phyloP scores from a whole-genome alignment of 257 asterid genomes.

The Scutellaria galericulata region DNA sequence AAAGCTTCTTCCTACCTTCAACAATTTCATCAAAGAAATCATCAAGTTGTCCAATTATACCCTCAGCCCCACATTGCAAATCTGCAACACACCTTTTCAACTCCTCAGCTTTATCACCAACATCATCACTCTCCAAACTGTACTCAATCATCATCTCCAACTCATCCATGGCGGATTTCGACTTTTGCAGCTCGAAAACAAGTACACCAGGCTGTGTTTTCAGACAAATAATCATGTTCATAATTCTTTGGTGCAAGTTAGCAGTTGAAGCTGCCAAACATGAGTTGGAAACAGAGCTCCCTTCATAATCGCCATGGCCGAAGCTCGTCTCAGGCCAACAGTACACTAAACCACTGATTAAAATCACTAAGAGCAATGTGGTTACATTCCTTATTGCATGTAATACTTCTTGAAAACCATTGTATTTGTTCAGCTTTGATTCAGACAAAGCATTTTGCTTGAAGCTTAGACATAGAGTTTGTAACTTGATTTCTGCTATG shows the following conservation, averaged over 20 bases:
- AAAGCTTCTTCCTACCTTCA: conserved; percentile 78
- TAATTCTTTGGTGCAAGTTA: conserved; percentile 62
- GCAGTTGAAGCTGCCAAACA: conserved; percentile 55
- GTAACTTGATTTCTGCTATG: conserved; percentile 61
- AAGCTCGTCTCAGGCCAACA: conserved; percentile 70
- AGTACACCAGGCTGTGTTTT: conserved; percentile 60
- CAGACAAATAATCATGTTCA: conserved; percentile 39
- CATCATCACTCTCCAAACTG: conserved; percentile 37
- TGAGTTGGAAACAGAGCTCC: conserved; percentile 42
- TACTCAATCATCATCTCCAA: conserved; percentile 43
- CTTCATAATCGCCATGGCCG: conserved; percentile 45
- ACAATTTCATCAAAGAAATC: conserved; percentile 91
- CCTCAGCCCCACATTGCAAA: conserved; percentile 73
- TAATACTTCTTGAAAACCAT: conserved; percentile 72
- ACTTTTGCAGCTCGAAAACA: conserved; percentile 58
- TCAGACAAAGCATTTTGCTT: conserved; percentile 50
- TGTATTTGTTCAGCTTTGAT: conserved; percentile 69
- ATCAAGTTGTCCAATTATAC: conserved; percentile 74
- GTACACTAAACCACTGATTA: conserved; percentile 68
- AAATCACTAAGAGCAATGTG: conserved; percentile 63
- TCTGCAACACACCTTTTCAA: conserved; percentile 64
- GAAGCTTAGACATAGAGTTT: conserved; percentile 51
- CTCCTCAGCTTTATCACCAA: conserved; percentile 52
- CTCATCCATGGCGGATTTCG: conserved; percentile 53
- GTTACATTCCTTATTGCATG: conserved; percentile 72